Evolutionary conservation across 1,139 yeast species (phyloP), one percentile per base, ranked within the genome.

Genomic region (Hansenula sp.): DNA sequence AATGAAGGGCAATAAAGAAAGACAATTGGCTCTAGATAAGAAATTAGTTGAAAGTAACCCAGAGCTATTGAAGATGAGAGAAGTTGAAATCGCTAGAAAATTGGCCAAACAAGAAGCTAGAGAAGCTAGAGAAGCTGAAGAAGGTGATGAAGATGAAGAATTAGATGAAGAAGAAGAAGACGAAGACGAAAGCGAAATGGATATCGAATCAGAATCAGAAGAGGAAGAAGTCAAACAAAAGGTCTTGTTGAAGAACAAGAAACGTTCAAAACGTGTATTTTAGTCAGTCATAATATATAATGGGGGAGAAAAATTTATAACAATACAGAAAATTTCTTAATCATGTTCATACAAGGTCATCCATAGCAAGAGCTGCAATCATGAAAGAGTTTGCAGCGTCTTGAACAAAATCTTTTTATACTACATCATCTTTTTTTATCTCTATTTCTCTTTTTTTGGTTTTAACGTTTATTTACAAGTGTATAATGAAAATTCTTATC

Each of bases 1-100:
- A 82, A 93, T 93, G 99, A 88, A 87, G 71, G 98, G 97, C 54
- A 93, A 94, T 72, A 85, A 84, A 70, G 96, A 87, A 57, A 81
- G 82, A 67, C 85, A 86, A 66, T 74, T 89, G 62, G 89, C 83
- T 49, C 76, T 87, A 50, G 99, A 93, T 70, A 83, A 81, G 73
- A 88, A 88, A 70, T 76, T 93, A 63, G 94, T 93, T 42, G 96
- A 84, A 62, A 72, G 78, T 48, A 81, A 93, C 70, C 96, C 96
- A 54, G 96, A 87, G 64, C 73, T 93, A 65, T 77, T 93, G 71
- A 84, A 81, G 70, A 79, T 89, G 78, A 84, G 97, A 75, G 97
- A 88, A 38, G 96, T 91, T 49, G 97, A 91, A 72, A 71, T 89
- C 57, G 83, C 89, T 63, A 81, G 89, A 66, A 80, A 77, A 70